Conservation (phyloP, 495 filamentous ascomycete genomes). For the Neurospora discreta region DNA sequence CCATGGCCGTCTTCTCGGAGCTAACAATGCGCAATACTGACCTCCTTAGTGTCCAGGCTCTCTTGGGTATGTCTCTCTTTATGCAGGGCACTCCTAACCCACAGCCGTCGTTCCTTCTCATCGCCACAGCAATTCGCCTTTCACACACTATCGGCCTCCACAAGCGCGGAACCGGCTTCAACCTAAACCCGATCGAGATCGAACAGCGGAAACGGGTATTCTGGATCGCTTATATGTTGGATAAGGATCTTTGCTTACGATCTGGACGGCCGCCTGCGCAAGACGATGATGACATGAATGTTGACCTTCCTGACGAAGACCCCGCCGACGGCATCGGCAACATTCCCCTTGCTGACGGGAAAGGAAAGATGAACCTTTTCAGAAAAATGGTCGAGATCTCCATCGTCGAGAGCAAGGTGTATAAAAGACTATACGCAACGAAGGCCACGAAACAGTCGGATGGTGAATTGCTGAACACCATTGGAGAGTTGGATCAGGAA, state of each 20-base stretch:
- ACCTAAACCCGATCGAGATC: conserved; percentile 78
- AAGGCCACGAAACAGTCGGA: conserved; percentile 87
- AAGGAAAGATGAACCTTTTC: conserved; percentile 88
- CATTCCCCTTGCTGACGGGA: conserved; percentile 81
- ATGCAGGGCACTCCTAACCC: conserved; percentile 95
- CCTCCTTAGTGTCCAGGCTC: conserved; percentile 88
- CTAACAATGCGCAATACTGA: conserved; percentile 94
- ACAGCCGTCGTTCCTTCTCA: conserved; percentile 86
- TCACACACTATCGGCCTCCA: conserved; percentile 93
- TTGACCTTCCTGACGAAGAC: conserved; percentile 85
- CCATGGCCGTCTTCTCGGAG: conserved; percentile 83
- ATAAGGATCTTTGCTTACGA: conserved; percentile 90
- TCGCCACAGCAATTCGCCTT: conserved; percentile 84
- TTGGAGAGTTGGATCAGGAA: conserved; percentile 87
- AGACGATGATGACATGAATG: conserved; percentile 97
- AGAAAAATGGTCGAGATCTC: conserved; percentile 83
- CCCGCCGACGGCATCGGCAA: conserved; percentile 88
- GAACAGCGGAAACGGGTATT: conserved; percentile 96
- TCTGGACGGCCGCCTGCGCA: conserved; percentile 89
- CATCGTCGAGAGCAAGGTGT: conserved; percentile 85
- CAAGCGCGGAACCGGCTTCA: conserved; percentile 83
- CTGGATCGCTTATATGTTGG: conserved; percentile 94
- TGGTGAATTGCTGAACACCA: conserved; percentile 88
- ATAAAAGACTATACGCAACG: conserved; percentile 86
- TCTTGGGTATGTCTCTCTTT: conserved; percentile 92